Percentiles rank a stretch among this genome's conserved stretches.
These are phyloP conservation scores for Nevesoporus exiguus DNA, from an alignment of 768 basidiomycete genomes.

Conservation along the genomic window DNA sequence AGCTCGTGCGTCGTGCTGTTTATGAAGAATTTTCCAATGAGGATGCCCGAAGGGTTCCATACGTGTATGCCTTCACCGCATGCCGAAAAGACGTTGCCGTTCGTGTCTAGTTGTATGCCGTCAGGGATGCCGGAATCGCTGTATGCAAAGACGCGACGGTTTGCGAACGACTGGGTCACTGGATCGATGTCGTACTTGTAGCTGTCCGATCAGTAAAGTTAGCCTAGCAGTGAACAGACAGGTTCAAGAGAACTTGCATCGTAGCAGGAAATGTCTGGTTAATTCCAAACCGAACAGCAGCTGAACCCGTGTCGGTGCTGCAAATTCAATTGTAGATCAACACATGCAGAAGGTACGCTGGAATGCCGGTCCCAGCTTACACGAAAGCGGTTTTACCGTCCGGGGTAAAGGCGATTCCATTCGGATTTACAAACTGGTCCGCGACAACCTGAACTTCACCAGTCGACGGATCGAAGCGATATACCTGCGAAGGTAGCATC, in stretches of 20 bases:
- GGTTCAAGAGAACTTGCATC: constrained; percentile 43
- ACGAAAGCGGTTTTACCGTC: constrained; percentile 66
- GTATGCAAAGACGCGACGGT: not conserved
- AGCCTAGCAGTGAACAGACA: not conserved
- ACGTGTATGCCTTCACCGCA: constrained; percentile 69
- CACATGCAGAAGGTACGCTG: not conserved
- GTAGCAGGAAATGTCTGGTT: constrained; percentile 63
- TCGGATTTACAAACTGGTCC: constrained; percentile 66
- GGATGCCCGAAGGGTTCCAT: constrained; percentile 50
- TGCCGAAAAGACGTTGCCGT: too few species aligned
- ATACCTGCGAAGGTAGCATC: constrained; percentile 33
- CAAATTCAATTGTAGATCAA: constrained; percentile 11
- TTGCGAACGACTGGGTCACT: constrained; percentile 3
- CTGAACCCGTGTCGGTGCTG: constrained; percentile 31
- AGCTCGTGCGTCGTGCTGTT: constrained; percentile 30
- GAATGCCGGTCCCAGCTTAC: constrained; percentile 36
- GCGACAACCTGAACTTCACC: constrained; percentile 69
- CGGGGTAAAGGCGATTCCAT: constrained; percentile 68
- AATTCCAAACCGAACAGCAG: constrained; percentile 42
- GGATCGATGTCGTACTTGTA: constrained; percentile 68
- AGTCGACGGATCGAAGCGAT: constrained; percentile 47
- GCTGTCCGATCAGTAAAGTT: constrained; percentile 31
- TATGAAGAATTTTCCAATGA: constrained; percentile 37
- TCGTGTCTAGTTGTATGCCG: constrained; percentile 59
- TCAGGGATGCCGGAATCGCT: constrained; percentile 42